Evolutionary conservation across 1,139 yeast species (phyloP), one percentile per base, ranked within the genome.

Genomic region (Sugiyamaella paludigena): DNA sequence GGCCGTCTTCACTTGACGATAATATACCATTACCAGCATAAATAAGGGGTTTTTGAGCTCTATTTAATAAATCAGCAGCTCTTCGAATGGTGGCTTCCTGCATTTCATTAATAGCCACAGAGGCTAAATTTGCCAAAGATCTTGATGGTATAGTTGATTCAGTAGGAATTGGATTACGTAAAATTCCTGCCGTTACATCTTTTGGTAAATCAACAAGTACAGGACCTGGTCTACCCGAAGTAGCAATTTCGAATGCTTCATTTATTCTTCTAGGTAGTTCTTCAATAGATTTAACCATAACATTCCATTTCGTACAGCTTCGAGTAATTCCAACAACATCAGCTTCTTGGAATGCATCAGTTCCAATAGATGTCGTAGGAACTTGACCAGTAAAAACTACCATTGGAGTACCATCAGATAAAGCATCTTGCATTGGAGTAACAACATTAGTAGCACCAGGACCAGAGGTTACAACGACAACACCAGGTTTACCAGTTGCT

Each of bases 311-410:
- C 53, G 98, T 89, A 75, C 98, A 92, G 11, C 96, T 83, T 69
- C 98, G 81, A 6, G 98, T 87, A 63, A 92, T 92, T 62, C 98
- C 98, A 45, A 92, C 81, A 49, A 92, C 95, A 66, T 92, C 98
- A 42, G 98, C 98, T 74, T 92, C 98, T 74, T 92, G 98, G 83
- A 92, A 92, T 35, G 98, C 95, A 70, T 92, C 98, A 16, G 98
- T 89, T 63, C 98, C 98, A 63, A 92, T 91, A 45, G 96, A 92
- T 48, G 84, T 73, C 38, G 98, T 92, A 52, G 96, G 88, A 36
- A 92, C 98, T 77, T 92, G 98, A 52, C 98, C 98, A 8, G 96
- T 80, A 73, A 92, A 92, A n/a, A 92, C 98, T 58, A 92, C 92
- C 75, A 92, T 78, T 49, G 98, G 98, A 39, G 89, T 89, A 71